phyloP scores from a whole-genome alignment of 495 filamentous ascomycete species.

The Penicilliopsis zonata region DNA sequence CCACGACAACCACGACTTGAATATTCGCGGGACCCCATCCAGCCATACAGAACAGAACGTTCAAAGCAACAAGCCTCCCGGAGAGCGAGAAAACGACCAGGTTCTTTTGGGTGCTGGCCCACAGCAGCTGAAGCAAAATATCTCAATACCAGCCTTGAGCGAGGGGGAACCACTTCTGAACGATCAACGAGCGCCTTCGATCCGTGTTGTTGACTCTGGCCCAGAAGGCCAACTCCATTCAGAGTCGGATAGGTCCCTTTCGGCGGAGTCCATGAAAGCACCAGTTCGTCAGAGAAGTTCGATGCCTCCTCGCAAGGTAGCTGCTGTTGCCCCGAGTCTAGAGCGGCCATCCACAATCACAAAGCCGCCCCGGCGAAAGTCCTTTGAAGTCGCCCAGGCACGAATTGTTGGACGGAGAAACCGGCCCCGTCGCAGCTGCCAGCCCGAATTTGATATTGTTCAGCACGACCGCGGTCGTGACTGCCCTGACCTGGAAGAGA shows the following conservation, averaged over 20 bases:
- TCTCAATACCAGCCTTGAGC: constrained; percentile 1
- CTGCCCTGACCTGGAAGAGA: background rate
- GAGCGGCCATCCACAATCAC: background rate
- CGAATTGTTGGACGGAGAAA: constrained; percentile 1
- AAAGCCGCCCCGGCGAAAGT: background rate
- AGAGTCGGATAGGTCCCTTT: background rate
- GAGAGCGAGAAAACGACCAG: constrained; percentile 1
- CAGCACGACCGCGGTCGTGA: too few species aligned
- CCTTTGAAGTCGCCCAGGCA: background rate
- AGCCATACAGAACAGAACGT: background rate
- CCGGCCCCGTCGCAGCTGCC: background rate
- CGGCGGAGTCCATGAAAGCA: background rate
- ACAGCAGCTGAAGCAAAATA: constrained; percentile 1
- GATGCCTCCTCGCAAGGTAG: background rate
- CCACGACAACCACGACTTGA: background rate
- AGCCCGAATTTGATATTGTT: constrained; percentile 1
- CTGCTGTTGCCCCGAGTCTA: background rate
- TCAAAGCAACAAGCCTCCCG: background rate
- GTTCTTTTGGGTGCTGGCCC: background rate
- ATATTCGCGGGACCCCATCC: background rate
- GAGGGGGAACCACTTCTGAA: constrained; percentile 1
- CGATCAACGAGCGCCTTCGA: background rate
- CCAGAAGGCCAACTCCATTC: background rate
- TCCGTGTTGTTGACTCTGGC: background rate
- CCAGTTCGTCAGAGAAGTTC: constrained; percentile 1